phyloP scores from a whole-genome alignment of 495 filamentous ascomycete genomes.

The Stereocaulon alpinum region DNA sequence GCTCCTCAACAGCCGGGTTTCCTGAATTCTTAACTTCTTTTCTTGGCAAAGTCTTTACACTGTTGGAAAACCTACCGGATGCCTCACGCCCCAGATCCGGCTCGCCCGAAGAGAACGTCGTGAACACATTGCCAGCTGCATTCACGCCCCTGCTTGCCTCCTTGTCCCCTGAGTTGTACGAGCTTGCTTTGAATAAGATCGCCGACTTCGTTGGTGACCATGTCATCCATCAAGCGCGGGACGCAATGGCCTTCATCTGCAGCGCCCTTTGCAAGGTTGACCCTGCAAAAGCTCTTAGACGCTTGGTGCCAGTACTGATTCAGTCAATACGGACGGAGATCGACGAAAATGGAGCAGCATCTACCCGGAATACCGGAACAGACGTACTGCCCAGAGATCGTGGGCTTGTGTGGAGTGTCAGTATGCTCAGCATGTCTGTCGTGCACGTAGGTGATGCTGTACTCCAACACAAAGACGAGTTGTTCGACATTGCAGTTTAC shows the following conservation, averaged over 20 bases:
- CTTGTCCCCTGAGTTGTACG: conserved; percentile 87
- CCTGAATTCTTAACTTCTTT: conserved; percentile 85
- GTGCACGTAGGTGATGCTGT: conserved; percentile 90
- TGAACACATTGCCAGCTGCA: conserved; percentile 88
- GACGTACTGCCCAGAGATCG: conserved; percentile 90
- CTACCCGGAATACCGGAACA: conserved; percentile 82
- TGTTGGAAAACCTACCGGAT: conserved; percentile 92
- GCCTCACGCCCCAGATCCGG: conserved; percentile 73
- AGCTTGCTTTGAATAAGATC: conserved; percentile 83
- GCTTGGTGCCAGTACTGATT: conserved; percentile 79
- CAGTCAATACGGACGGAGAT: conserved; percentile 92
- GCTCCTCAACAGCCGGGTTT: conserved; percentile 92
- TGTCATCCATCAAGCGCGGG: conserved; percentile 92
- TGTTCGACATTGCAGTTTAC: conserved; percentile 84
- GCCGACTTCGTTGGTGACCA: conserved; percentile 88
- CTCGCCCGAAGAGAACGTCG: conserved; percentile 91
- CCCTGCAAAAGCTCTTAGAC: conserved; percentile 81
- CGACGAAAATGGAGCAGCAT: conserved; percentile 92
- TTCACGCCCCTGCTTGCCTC: conserved; percentile 85
- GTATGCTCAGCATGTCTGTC: conserved; percentile 95
- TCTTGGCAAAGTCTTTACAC: conserved; percentile 85
- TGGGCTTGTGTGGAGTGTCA: conserved; percentile 91
- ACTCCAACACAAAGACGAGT: conserved; percentile 72
- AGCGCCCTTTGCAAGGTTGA: conserved; percentile 91
- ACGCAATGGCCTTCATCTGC: conserved; percentile 98